phyloP scores from a whole-genome alignment of 345 rosid genomes.

The Adansonia digitata region DNA sequence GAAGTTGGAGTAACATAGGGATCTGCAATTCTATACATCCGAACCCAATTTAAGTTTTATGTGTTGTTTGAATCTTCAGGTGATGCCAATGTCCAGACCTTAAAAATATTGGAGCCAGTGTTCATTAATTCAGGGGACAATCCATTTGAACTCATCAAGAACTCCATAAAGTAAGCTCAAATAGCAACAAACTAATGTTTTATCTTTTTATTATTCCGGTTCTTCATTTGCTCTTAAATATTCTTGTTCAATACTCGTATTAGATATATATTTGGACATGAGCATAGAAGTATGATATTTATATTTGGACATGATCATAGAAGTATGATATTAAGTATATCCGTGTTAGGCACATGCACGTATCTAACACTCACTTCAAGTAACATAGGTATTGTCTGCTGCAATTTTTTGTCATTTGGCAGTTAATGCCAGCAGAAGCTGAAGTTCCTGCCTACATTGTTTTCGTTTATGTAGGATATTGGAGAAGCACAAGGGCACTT shows the following conservation, averaged over 20 bases:
- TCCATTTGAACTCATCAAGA: conserved; percentile 52
- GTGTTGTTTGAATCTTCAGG: conserved; percentile 35
- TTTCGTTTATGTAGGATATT: conserved; percentile 32
- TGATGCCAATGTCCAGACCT: conserved; percentile 39
- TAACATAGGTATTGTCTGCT: too few species aligned
- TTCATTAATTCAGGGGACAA: conserved; percentile 50
- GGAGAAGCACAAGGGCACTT: conserved; percentile 54
- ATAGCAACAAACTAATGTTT: background rate
- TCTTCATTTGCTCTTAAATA: too few species aligned
- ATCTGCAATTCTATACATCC: too few species aligned
- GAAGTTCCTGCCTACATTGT: background rate
- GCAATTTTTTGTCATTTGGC: background rate
- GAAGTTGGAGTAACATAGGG: too few species aligned
- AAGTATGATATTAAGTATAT: too few species aligned
- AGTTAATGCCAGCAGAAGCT: background rate
- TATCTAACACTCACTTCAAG: too few species aligned
- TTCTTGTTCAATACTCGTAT: too few species aligned
- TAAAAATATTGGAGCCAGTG: conserved; percentile 37
- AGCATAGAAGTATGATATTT: too few species aligned
- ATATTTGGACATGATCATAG: too few species aligned
- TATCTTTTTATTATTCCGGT: too few species aligned
- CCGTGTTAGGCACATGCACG: too few species aligned
- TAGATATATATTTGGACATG: too few species aligned
- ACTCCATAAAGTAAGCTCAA: conserved; percentile 43
- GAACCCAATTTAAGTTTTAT: background rate